Conservation (phyloP, 768 basidiomycete genomes). For the Suillus plorans region DNA sequence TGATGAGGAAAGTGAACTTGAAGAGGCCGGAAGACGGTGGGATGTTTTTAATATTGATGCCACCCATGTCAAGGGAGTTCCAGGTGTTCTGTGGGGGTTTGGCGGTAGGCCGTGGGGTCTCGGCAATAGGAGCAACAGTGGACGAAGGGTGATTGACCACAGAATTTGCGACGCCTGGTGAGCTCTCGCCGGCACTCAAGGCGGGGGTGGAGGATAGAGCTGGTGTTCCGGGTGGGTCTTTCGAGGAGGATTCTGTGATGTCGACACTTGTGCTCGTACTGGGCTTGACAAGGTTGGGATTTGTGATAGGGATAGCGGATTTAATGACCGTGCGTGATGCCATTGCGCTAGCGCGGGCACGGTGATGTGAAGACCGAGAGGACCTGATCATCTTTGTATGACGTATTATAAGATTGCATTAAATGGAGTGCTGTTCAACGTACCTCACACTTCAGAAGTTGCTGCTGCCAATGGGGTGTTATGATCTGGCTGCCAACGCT, state of each 20-base stretch:
- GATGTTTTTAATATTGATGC: conserved; percentile 89
- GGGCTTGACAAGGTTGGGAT: conserved; percentile 74
- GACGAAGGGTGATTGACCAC: conserved; percentile 68
- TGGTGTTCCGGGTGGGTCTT: conserved; percentile 28
- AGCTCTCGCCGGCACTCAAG: conserved; percentile 31
- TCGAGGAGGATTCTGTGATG: conserved; percentile 21
- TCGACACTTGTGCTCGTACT: conserved; percentile 23
- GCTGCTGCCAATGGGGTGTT: conserved; percentile 89
- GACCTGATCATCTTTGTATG: conserved; percentile 71
- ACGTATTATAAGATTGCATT: conserved; percentile 17
- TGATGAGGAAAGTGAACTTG: conserved; percentile 88
- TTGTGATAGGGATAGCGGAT: conserved; percentile 87
- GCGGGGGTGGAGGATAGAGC: conserved; percentile 30
- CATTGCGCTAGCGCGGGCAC: conserved; percentile 94
- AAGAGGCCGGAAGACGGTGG: conserved; percentile 75
- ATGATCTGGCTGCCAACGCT: conserved; percentile 59
- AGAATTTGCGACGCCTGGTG: conserved; percentile 34
- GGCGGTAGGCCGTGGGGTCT: conserved; percentile 63
- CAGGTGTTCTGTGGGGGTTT: conserved; percentile 77
- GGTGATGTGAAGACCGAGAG: conserved; percentile 87
- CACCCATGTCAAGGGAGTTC: conserved; percentile 95
- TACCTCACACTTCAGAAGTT: conserved; percentile 90
- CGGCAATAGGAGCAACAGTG: conserved; percentile 70
- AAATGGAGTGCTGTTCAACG: conserved; percentile 29
- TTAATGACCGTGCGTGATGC: conserved; percentile 85